Conservation (phyloP, 495 filamentous ascomycete species). For the Tetracladium marchalianum region DNA sequence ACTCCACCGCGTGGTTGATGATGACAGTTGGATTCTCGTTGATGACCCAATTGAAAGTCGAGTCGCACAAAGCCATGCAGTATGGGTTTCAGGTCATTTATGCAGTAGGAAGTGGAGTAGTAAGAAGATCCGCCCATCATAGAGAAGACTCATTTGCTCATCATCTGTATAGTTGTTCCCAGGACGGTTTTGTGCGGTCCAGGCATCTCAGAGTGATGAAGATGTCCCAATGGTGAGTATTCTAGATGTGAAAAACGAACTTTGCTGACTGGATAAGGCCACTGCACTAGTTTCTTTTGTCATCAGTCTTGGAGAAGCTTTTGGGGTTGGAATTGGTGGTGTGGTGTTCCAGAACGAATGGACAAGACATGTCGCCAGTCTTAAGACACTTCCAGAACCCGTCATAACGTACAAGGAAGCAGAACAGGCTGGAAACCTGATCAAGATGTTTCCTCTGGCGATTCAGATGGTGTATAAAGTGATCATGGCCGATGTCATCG, state of each 20-base stretch:
- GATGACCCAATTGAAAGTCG: neutral
- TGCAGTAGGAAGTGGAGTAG: slow-evolving; percentile 1
- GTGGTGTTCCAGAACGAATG: slow-evolving; percentile 6
- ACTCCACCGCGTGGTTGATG: neutral
- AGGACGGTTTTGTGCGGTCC: slow-evolving; percentile 1
- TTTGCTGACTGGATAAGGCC: neutral
- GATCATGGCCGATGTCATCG: slow-evolving; percentile 3
- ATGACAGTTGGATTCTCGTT: slow-evolving; percentile 1
- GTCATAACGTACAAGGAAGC: neutral
- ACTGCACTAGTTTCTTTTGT: slow-evolving; percentile 5
- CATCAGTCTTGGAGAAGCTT: slow-evolving; percentile 1
- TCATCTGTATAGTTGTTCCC: neutral
- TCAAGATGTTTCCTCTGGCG: neutral
- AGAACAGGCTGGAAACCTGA: neutral
- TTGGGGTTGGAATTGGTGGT: slow-evolving; percentile 7
- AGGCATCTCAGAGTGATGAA: neutral
- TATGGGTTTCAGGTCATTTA: slow-evolving; percentile 6
- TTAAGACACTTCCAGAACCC: neutral
- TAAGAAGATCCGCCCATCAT: neutral
- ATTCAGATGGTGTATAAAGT: slow-evolving; percentile 1
- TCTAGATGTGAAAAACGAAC: no score
- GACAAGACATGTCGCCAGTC: neutral
- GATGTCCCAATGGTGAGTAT: neutral
- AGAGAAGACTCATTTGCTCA: no score
- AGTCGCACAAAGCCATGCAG: neutral